Base-by-base conservation (phyloP, 2,329 filamentous ascomycete genomes). In the Epichloe sibirici region DNA sequence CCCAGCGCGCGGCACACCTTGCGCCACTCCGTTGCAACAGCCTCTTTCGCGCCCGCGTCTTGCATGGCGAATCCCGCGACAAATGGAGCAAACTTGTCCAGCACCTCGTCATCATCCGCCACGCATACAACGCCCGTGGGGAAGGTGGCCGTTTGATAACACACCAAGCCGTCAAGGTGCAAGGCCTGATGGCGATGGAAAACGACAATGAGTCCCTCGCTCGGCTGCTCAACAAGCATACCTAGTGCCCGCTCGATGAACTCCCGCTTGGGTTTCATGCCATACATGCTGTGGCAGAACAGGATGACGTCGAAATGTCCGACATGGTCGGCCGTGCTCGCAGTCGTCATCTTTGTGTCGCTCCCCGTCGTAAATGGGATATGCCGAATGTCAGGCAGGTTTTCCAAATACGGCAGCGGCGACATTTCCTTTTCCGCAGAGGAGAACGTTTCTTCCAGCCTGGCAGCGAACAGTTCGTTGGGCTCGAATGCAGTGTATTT, bases 281-380 rank as follows among this genome's bases (percentile, higher is more conserved):
- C 78, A 57, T 83, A 82, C 73, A 83, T 74, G 65, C 81, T 82
- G 61, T 83, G 79, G 57, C 79, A 83, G 63, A 84, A 81, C 4
- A 85, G 59, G 17, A 84, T 62, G 42, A 82, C 12, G 56, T 84
- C 73, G 58, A 73, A 83, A 54, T 66, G 72, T 23, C 70, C 61
- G 35, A 65, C 57, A 1, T 48, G 35, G 51, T 62, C 35, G 4
- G 3, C 23, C 11, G 35, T 9, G 6, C 3, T 17, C 4, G 15
- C 35, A n/a, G n/a, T n/a, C 3, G 6, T 15, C 11, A 5, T 9
- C 13, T 3, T 12, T 2, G 15, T 21, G 47, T 34, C 38, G n/a
- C 12, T 4, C 17, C 25, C 47, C 25, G 11, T 13, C 12, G 11
- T 13, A 13, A 49, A 49, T 42, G 37, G 47, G 3, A 38, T 7